Conservation (phyloP, 2,329 filamentous ascomycete species). For the Huntiella decipiens region DNA sequence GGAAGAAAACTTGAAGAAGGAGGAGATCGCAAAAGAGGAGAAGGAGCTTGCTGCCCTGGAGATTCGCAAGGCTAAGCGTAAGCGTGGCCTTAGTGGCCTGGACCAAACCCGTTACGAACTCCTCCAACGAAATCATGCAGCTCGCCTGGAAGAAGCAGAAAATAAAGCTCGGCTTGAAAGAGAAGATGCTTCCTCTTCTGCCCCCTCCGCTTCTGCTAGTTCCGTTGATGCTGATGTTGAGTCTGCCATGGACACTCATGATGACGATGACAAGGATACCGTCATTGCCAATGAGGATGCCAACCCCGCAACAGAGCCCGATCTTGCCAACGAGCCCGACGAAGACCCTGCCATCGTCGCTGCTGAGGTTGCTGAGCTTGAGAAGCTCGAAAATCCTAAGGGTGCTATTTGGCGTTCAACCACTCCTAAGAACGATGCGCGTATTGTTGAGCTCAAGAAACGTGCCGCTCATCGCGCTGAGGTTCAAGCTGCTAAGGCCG, state of each 20-base stretch:
- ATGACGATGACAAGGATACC: constrained; percentile 10
- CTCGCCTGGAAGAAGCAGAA: neutral
- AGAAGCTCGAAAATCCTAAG: constrained; percentile 2
- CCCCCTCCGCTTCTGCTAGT: constrained; percentile 4
- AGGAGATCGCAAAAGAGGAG: constrained; percentile 4
- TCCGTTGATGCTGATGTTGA: constrained; percentile 10
- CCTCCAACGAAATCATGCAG: constrained; percentile 2
- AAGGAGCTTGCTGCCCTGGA: constrained; percentile 6
- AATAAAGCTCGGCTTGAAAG: constrained; percentile 3
- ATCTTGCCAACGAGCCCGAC: constrained; percentile 6
- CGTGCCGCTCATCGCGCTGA: constrained; percentile 6
- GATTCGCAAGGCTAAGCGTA: constrained; percentile 2
- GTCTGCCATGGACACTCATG: constrained; percentile 5
- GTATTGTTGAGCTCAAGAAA: constrained; percentile 3
- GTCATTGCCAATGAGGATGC: constrained; percentile 10
- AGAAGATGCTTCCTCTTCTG: constrained; percentile 9
- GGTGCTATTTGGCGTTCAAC: constrained; percentile 1
- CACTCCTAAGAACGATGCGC: neutral
- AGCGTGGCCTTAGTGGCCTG: neutral
- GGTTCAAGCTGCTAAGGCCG: constrained; percentile 2
- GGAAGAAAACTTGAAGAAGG: constrained; percentile 1
- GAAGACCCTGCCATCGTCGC: constrained; percentile 8
- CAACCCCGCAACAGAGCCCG: neutral
- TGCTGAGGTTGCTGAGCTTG: constrained; percentile 7
- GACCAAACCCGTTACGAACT: constrained; percentile 6